Conservation (phyloP, 805 yeast species). For the Grigorovia yakushimaensis region DNA sequence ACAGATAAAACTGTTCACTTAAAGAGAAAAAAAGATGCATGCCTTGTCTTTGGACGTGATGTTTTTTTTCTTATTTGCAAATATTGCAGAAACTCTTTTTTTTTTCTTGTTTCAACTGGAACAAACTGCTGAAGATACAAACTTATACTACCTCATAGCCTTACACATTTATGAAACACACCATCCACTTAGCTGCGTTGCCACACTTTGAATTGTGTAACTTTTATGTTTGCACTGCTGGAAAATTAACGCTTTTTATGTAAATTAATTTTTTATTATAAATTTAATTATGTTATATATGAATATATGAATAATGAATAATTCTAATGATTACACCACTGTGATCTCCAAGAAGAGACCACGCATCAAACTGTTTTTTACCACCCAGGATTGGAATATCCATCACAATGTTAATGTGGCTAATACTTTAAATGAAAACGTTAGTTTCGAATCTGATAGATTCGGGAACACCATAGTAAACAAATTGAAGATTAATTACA, state of each 20-base stretch:
- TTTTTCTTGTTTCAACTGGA: too few relatives aligned
- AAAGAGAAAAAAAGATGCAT: too few relatives aligned
- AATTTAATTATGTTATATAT: not conserved
- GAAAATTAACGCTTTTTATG: not conserved
- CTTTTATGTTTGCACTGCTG: not conserved
- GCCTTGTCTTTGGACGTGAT: too few relatives aligned
- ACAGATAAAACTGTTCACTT: too few relatives aligned
- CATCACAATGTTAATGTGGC: slow-evolving; percentile 11
- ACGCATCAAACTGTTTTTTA: slow-evolving; percentile 1
- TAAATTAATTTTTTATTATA: not conserved
- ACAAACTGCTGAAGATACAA: too few relatives aligned
- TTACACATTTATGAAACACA: too few relatives aligned
- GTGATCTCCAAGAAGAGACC: slow-evolving; percentile 1
- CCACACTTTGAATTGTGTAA: too few relatives aligned
- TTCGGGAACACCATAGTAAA: slow-evolving; percentile 2
- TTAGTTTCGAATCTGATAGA: slow-evolving; percentile 12
- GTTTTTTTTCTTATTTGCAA: too few relatives aligned
- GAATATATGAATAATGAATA: not conserved
- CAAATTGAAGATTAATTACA: slow-evolving; percentile 18
- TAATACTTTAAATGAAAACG: slow-evolving; percentile 19
- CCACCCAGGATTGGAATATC: slow-evolving; percentile 5
- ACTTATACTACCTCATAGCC: too few relatives aligned
- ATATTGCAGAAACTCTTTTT: too few relatives aligned
- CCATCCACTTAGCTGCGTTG: not conserved
- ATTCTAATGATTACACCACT: not conserved